Percentiles rank a stretch among this genome's conserved stretches.
Conservation (phyloP, 1,284 basidiomycete species). For the Testicularia cyperi region DNA sequence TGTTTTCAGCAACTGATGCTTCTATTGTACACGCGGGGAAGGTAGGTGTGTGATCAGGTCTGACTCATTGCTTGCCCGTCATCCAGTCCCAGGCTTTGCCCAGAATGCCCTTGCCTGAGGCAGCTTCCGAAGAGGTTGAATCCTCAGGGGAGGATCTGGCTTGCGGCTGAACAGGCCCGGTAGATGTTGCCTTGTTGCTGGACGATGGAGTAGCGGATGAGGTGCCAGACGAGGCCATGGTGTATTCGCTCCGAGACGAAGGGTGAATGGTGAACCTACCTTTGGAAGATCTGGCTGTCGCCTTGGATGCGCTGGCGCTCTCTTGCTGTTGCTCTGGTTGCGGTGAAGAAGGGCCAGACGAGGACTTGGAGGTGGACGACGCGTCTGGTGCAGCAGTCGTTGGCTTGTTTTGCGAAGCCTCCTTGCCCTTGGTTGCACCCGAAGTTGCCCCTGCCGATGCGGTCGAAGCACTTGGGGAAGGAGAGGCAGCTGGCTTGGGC, state of each 20-base stretch:
- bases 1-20: slow-evolving; percentile 16
- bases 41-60: slow-evolving; percentile 1
- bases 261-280: slow-evolving; percentile 40
- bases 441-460: background rate
- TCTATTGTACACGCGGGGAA: slow-evolving; percentile 6
- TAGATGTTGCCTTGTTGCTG: background rate
- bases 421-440: slow-evolving; percentile 9
- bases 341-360: background rate
- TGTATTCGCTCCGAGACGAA: slow-evolving; percentile 28
- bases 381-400: too few relatives aligned
- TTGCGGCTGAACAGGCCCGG: background rate
- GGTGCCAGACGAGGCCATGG: background rate
- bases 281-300: slow-evolving; percentile 12
- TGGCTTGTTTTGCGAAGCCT: too few relatives aligned
- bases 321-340: slow-evolving; percentile 1
- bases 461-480: background rate
- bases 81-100: slow-evolving; percentile 31
- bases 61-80: too few relatives aligned
- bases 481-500: slow-evolving; percentile 1
- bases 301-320: slow-evolving; percentile 4
- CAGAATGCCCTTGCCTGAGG: slow-evolving; percentile 7
- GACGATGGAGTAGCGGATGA: slow-evolving; percentile 1
- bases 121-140: background rate
- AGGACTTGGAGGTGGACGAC: background rate
- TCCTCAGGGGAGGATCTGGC: background rate